Evolutionary conservation across 2,329 filamentous ascomycete genomes (phyloP), one percentile per base, ranked within the genome.

Genomic region (Beauveria sp.): DNA sequence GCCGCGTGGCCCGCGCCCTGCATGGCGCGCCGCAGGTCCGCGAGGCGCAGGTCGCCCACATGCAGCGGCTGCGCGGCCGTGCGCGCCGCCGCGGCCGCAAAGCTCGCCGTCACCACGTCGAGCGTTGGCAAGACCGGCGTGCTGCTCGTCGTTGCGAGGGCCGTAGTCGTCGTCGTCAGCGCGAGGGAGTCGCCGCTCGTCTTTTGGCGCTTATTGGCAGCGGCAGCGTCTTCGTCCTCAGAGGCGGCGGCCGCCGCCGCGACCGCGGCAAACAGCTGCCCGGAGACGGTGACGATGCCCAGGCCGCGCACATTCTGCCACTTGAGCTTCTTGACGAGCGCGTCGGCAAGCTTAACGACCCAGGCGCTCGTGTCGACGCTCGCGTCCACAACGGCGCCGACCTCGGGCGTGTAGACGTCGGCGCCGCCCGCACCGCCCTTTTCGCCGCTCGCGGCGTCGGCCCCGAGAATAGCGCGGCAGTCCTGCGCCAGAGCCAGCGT

Each of bases 281-380:
- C 94, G 2, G 91, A 96, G 60, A 99, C 81, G n/a, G 93, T 96
- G 18, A 96, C 93, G 61, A 99, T 91, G 44, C 91, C 90, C 8
- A 97, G 79, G 2, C 90, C 92, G 61, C 91, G 87, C 26, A 97
- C 92, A 62, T 91, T 92, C 76, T 97, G 94, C 94, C 94, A 97
- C 70, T 90, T 91, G 63, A 99, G 81, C 67, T 89, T 89, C 74
- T 91, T 91, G 62, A 96, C 89, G 22, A 99, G 84, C 50, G 84
- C 79, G 66, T 93, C 90, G 54, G 91, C 92, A 20, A 99, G 82
- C 73, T 92, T 96, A 63, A 99, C 90, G 26, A 90, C 88, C 94
- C 96, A 99, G 4, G 94, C 92, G 71, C 97, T 97, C 5, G 93
- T 97, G 71, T 99, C 94, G 47, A 97, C 93, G 69, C 92, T 97